Evolutionary conservation across 805 yeast genomes (phyloP), one percentile per base, ranked within the genome.

Genomic region (Blastobotrys muscicola): DNA sequence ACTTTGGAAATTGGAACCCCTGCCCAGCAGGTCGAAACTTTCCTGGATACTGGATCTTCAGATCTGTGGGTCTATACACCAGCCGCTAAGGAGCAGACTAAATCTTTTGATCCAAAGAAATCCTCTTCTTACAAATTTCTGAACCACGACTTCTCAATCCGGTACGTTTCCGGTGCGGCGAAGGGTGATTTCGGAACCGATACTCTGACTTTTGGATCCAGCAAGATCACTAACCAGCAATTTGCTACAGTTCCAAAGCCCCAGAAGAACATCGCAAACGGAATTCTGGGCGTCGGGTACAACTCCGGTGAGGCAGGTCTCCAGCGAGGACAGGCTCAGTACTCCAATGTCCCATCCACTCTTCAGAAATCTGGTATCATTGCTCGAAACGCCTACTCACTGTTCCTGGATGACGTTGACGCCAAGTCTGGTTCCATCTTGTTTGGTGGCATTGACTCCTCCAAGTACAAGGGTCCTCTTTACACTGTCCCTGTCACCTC

Each of bases 161-260:
- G 39, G 10, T 62, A 62, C 47, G 64, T 62, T 9, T 56, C 60
- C 14, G 65, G 69, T 16, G 84, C 78, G 51, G 82, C 80, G 7
- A 51, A 55, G 12, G 85, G 85, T n/a, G 51, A 50, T n/a, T 78
- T 74, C 70, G 87, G 80, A 14, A 60, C 67, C 36, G 97, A 87
- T 56, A 64, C 65, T 37, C 69, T 89, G 6, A 49, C 54, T 1
- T 53, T 85, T 44, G 76, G 77, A 40, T 74, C 71, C 39, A 61
- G 71, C 13, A 61, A 70, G 4, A 66, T 80, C 9, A 50, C 67
- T 1, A 62, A 66, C 42, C 65, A 83, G 29, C 75, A 85, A 6
- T 74, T 89, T 61, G 96, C 94, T 1, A 76, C 85, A 16, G 92
- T 84, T 7, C 76, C 78, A 55, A 57, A 61, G 31, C 72, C 92